Base-by-base conservation (phyloP, 1,139 yeast species). In the Entelexis paramagnoliae region DNA sequence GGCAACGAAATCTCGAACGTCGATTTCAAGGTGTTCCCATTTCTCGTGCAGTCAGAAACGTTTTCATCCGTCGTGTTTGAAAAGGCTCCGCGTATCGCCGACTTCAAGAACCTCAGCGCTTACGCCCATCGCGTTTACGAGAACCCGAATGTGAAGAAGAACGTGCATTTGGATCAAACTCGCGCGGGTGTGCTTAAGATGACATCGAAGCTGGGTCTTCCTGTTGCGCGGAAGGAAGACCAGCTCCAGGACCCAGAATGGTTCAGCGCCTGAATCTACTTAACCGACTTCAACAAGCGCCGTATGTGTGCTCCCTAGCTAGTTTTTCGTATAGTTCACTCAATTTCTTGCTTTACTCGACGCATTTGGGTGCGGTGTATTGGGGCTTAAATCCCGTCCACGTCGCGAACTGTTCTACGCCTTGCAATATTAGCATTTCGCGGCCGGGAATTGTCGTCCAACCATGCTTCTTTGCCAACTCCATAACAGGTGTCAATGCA, bases 341-440 rank as follows among this genome's bases (percentile, higher is more conserved):
- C n/a, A n/a, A n/a, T n/a, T n/a, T n/a, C n/a, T 22, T 6, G 24
- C 24, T 22, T 20, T 39, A 55, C 17, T 48, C 41, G 4, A 59
- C 59, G 10, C 52, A 50, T 13, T 46, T 34, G 33, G 48, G 51
- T 13, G 60, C 60, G 13, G 58, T 52, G 10, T 52, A 45, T 8
- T 68, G 65, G 1, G 72, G 70, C 66, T 68, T 70, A 53, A 75
- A 68, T 0, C 89, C 88, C 19, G 91, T 85, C 80, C 93, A 89
- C 54, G 79, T 68, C 58, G 76, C 71, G 65, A 89, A 88, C 68
- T 91, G 97, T 56, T 78, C 86, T 48, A 85, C 80, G 51, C 97
- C 98, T 68, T 91, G 97, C 68, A 84, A 81, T 22, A 88, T 87
- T 59, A 91, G 75, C 95, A 91, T 85, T 62, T 87, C 88, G 40